Base-by-base conservation (phyloP, 371 early-diverging fungal genomes). In the Mucor indicus region DNA sequence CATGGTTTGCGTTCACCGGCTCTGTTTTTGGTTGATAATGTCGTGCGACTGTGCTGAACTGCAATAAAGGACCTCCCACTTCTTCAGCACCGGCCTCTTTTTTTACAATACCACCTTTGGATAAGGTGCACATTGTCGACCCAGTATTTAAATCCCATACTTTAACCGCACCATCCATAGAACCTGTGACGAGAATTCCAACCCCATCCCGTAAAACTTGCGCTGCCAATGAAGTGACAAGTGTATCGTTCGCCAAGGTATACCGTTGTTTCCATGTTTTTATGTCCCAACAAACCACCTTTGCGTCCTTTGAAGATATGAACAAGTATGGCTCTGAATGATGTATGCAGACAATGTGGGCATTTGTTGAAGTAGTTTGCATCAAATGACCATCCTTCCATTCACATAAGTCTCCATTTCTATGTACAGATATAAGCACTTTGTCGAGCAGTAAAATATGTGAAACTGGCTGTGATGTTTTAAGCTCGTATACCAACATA, bases 131-230 rank as follows among this genome's bases (percentile, higher is more conserved):
- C 1, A 73, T 32, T 2, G 41, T 70, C 51, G 81, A 75, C 10
- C 88, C 84, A 0, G 86, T 81, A 40, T 89, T 81, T 2, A 84
- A 58, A 50, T 86, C 76, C 92, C 91, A 93, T 17, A 90, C 83
- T 25, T 85, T 77, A 48, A 92, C 80, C 1, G 86, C 82, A 52
- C 79, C 76, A 60, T 92, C 90, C 44, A 80, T 86, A 12, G 89
- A 87, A 19, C 91, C 94, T 0, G 91, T 38, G 17, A 48, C 49
- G 6, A 48, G 17, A 3, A 48, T 40, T 30, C 40, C 49, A 20
- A 35, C 13, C 81, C 64, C 64, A 41, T n/a, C n/a, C n/a, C n/a
- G n/a, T n/a, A n/a, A n/a, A n/a, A n/a, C n/a, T n/a, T n/a, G n/a
- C n/a, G n/a, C n/a, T n/a, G n/a, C n/a, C n/a, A n/a, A n/a, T n/a